Conservation (phyloP, 768 basidiomycete species). For the Sistotremastrum suecicum region DNA sequence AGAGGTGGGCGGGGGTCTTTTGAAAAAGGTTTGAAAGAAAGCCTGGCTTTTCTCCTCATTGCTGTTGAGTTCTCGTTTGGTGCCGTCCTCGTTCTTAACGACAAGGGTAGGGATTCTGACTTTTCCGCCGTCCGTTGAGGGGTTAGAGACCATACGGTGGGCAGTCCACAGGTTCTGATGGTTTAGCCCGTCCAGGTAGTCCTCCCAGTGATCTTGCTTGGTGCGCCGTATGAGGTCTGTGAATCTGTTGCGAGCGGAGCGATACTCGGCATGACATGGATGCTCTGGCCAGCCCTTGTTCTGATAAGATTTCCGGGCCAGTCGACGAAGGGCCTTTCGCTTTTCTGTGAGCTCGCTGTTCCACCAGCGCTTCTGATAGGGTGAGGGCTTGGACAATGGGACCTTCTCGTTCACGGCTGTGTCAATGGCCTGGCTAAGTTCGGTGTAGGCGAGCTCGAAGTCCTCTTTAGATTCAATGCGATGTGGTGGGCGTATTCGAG, state of each 20-base stretch:
- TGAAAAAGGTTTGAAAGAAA: conserved; percentile 14
- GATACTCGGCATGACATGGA: conserved; percentile 4
- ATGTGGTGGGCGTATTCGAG: neutral
- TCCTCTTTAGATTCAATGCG: neutral
- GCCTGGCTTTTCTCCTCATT: conserved; percentile 13
- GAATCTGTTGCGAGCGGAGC: conserved; percentile 4
- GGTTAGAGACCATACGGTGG: neutral
- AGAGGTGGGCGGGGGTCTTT: conserved; percentile 5
- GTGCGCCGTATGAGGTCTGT: conserved; percentile 5
- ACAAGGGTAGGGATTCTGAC: conserved; percentile 10
- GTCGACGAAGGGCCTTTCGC: too few species aligned
- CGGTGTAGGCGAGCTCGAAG: too few species aligned
- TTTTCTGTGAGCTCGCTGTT: conserved; percentile 3
- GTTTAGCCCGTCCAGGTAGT: conserved; percentile 16
- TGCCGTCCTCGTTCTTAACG: neutral
- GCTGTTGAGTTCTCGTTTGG: neutral
- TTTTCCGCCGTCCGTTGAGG: conserved; percentile 7
- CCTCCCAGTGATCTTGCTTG: conserved; percentile 12
- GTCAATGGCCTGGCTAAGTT: too few species aligned
- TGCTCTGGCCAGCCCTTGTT: neutral
- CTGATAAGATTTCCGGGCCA: conserved; percentile 1
- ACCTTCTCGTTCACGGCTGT: conserved; percentile 1
- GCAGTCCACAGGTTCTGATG: too few species aligned
- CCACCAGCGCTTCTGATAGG: conserved; percentile 7
- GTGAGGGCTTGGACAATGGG: neutral